Base-by-base conservation (phyloP, 345 rosid genomes). In the Hirschfeldia incana region DNA sequence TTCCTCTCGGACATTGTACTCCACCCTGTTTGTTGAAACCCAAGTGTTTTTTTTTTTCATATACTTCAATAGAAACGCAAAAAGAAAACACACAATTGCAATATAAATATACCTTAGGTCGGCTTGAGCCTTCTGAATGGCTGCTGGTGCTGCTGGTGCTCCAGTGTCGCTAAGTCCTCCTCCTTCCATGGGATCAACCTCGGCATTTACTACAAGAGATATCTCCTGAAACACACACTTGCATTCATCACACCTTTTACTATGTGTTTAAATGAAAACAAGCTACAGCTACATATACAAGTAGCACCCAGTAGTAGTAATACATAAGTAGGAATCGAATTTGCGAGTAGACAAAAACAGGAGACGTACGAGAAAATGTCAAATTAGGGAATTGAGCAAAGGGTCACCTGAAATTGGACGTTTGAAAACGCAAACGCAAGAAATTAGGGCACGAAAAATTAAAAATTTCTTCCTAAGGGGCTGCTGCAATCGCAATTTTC, bases 1-100 rank as follows among this genome's bases (percentile, higher is more conserved):
- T 88, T 91, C 92, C 85, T 93, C 98, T 0, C 97, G 97, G 75
- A 90, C 93, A 87, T 91, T 91, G 88, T 90, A 95, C 92, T 93
- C 99, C 74, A 88, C 94, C 77, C 99, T 95, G 92, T 83, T 73
- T 95, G 92, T 83, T 73, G 71, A 64, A 76, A 75, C n/a, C n/a
- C 76, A 17, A 85, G 28, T 12, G 10, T 60, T 4, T 13, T 21
- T 21, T 21, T 21, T 21, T 33, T 73, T 46, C 12, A 4, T 73
- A n/a, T 33, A 71, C 28, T 1, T 16, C 60, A 66, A 51, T 21
- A 67, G 74, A 44, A 51, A 21, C 28, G 64, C 39, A 66, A 15
- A 1, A 59, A 42, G 8, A 46, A 28, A 62, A 61, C 17, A 12
- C 36, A 26, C 21, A 21, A 21, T 21, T 21, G 39, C 59, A 65